phyloP scores from a whole-genome alignment of 2,329 filamentous ascomycete genomes.

The Cladosporium cucumerinum region DNA sequence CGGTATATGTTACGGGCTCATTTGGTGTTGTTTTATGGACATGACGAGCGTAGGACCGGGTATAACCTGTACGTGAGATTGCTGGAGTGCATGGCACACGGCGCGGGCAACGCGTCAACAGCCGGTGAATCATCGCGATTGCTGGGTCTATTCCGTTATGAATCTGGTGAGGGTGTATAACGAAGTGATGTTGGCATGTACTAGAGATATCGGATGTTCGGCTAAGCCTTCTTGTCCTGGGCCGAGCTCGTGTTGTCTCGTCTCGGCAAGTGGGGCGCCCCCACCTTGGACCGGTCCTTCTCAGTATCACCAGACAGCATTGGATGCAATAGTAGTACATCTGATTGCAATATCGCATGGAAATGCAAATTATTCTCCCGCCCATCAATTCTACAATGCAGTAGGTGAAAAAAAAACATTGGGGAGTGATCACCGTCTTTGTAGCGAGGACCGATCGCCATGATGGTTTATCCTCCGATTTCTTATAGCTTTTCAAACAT shows the following conservation, averaged over 20 bases:
- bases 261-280: slow-evolving; percentile 9
- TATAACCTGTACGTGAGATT: neutral
- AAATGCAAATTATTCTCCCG: neutral
- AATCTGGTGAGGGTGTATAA: neutral
- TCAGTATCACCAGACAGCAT: neutral
- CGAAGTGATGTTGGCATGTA: neutral
- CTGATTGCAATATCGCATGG: neutral
- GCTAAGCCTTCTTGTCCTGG: slow-evolving; percentile 11
- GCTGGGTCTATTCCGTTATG: neutral
- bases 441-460: neutral
- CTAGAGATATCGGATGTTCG: neutral
- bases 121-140: neutral
- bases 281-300: neutral
- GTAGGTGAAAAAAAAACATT: neutral
- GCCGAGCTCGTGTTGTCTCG: neutral
- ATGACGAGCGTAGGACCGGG: neutral
- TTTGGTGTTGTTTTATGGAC: neutral
- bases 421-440: neutral
- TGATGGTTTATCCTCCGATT: neutral
- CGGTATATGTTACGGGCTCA: neutral
- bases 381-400: neutral
- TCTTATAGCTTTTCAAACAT: neutral
- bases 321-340: neutral
- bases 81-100: neutral
- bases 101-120: neutral